Conservation (phyloP, 2,329 filamentous ascomycete genomes). For the Sporothrix protearum region DNA sequence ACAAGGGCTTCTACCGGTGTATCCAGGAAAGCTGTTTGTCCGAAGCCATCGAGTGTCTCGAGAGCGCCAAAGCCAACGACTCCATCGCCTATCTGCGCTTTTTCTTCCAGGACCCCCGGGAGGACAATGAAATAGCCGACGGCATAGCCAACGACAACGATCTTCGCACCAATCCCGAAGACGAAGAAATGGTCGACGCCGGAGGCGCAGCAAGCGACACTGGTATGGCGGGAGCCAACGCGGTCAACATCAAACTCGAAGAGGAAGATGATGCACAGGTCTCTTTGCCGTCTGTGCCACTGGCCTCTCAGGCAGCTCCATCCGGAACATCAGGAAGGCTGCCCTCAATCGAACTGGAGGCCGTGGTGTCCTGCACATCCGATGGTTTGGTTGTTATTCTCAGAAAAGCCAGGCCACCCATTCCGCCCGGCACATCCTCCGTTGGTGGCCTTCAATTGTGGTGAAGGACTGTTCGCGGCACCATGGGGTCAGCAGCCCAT, state of each 20-base stretch:
- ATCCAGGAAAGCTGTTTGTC: constrained; percentile 73
- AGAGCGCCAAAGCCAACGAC: constrained; percentile 84
- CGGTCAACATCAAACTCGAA: constrained; percentile 24
- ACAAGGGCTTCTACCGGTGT: constrained; percentile 82
- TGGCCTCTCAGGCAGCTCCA: background rate
- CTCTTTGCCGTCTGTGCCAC: background rate
- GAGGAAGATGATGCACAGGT: constrained; percentile 19
- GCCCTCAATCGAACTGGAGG: constrained; percentile 68
- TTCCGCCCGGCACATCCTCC: constrained; percentile 57
- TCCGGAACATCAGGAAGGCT: constrained; percentile 30
- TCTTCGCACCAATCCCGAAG: constrained; percentile 45
- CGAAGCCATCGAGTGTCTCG: constrained; percentile 73
- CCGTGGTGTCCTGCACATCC: constrained; percentile 86
- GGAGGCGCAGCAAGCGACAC: constrained; percentile 25
- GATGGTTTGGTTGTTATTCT: constrained; percentile 82
- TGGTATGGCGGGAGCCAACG: background rate
- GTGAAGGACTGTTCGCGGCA: constrained; percentile 70
- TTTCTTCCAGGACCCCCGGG: constrained; percentile 72
- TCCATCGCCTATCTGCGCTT: constrained; percentile 88
- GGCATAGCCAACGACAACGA: constrained; percentile 37
- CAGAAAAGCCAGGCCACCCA: constrained; percentile 66
- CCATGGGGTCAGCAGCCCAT: constrained; percentile 73
- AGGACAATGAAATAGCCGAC: constrained; percentile 48
- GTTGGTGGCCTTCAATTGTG: constrained; percentile 44
- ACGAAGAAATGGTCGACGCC: constrained; percentile 37